These are phyloP conservation scores for Xylaria scruposa DNA, from an alignment of 495 filamentous ascomycete genomes.

Conservation along the genomic window DNA sequence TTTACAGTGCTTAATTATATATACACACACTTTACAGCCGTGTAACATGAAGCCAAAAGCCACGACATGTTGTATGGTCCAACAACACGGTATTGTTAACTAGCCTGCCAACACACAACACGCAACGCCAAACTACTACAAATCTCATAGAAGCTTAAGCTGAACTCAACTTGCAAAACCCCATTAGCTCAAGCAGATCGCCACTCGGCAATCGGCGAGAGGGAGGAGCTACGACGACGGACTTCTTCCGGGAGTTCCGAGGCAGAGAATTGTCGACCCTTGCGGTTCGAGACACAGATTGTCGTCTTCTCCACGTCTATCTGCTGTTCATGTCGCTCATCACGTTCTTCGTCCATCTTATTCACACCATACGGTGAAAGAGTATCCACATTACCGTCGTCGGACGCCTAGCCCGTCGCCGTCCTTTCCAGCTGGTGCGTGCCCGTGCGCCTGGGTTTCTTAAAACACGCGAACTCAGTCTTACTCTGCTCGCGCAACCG, in stretches of 20 bases:
- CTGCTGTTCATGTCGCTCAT: background rate
- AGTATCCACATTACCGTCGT: background rate
- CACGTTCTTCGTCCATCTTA: background rate
- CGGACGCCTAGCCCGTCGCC: slow-evolving; percentile 39
- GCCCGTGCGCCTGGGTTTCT: slow-evolving; percentile 50
- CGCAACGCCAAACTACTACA: background rate
- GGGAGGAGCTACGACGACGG: background rate
- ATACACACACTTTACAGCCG: background rate
- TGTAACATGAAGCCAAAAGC: background rate
- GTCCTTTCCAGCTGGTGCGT: slow-evolving; percentile 34
- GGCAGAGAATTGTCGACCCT: slow-evolving; percentile 4
- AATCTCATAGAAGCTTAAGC: background rate
- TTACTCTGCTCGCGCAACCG: slow-evolving; percentile 79
- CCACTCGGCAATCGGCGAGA: background rate
- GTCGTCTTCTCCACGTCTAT: background rate
- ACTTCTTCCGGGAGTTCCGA: background rate
- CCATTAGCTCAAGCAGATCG: background rate
- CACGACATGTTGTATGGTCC: too few relatives aligned
- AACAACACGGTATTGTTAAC: background rate
- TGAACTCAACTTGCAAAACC: background rate
- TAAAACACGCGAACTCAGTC: slow-evolving; percentile 85
- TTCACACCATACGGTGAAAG: background rate
- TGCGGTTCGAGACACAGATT: background rate
- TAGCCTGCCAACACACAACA: background rate
- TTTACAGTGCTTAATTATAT: background rate